Evolutionary conservation across 257 asterid genomes (phyloP), one percentile per base, ranked within the genome.

Genomic region (Gentiana straminea): DNA sequence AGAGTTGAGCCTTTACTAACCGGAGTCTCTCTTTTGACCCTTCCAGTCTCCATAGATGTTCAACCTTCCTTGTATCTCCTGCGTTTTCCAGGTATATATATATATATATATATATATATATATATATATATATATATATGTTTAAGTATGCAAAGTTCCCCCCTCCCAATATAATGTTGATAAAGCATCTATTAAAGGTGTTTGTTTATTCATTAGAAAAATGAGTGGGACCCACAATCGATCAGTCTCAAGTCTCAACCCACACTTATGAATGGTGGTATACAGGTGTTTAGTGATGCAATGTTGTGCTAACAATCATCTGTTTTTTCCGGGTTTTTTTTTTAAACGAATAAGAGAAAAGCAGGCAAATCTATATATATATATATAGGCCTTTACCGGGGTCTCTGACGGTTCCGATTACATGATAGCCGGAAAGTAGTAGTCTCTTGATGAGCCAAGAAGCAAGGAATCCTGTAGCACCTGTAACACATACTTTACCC

Each of bases 371-470:
- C 46, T 41, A 41, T 10, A 41, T 41, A 41, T 7, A 41, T 5
- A 1, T 5, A 4, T 3, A 3, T 35, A 8, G 35, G 33, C 4
- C 1, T 37, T n/a, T 36, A 83, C 95, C 89, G 69, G 95, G 96
- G 65, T 91, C 94, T 73, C 97, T 79, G 13, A 91, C 97, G 0
- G 97, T 84, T 13, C 95, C 97, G 24, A 59, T 70, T 63, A 91
- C 93, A 33, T 70, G 78, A 70, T 91, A 87, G 9, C 94, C 93
- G 4, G 82, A 78, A 38, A 68, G 58, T 35, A 91, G 84, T 62
- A 91, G 89, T 58, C 95, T 79, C 61, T 91, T 91, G 69, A 91
- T 75, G 32, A 87, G 76, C 93, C 95, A 91, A 11, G 97, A 91
- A 2, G 97, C 97, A 5, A 87, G 63, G 65, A 79, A 91, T 36